These are phyloP conservation scores for Bondarzewia mesenterica DNA, from an alignment of 1,284 basidiomycete genomes.

Conservation along the genomic window DNA sequence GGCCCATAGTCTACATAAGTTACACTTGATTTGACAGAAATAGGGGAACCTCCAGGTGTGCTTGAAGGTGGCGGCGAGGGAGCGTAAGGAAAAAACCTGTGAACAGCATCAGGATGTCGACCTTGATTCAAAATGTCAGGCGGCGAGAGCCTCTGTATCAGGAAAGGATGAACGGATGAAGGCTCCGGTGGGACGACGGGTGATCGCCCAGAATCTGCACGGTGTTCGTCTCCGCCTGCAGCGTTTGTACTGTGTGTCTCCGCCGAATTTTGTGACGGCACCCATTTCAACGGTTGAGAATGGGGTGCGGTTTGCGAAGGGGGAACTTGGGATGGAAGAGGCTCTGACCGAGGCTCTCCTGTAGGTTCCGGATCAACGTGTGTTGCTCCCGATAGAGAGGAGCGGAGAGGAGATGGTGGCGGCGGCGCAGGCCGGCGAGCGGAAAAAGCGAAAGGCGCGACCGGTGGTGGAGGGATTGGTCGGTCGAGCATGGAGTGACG, in stretches of 20 bases:
- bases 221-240: too few relatives aligned
- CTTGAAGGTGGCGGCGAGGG: conserved; percentile 7
- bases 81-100: not conserved
- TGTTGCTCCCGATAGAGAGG: not conserved
- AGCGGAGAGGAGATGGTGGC: conserved; percentile 16
- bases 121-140: not conserved
- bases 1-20: conserved; percentile 4
- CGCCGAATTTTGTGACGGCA: too few relatives aligned
- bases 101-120: not conserved
- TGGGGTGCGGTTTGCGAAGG: not conserved
- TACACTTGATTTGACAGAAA: conserved; percentile 5
- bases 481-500: conserved; percentile 18
- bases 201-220: too few relatives aligned
- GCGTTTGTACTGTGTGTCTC: too few relatives aligned
- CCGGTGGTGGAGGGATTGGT: conserved; percentile 13
- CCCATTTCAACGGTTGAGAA: too few relatives aligned
- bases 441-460: not conserved
- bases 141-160: not conserved
- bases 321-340: not conserved
- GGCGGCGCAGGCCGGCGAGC: conserved; percentile 9
- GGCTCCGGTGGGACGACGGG: not conserved
- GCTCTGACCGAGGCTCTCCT: not conserved
- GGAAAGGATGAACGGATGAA: not conserved
- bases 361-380: not conserved
- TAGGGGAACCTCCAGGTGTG: conserved; percentile 1